These are phyloP conservation scores for Zoysia japonica DNA, from an alignment of 176 grass and related monocot genomes.

Conservation along the genomic window DNA sequence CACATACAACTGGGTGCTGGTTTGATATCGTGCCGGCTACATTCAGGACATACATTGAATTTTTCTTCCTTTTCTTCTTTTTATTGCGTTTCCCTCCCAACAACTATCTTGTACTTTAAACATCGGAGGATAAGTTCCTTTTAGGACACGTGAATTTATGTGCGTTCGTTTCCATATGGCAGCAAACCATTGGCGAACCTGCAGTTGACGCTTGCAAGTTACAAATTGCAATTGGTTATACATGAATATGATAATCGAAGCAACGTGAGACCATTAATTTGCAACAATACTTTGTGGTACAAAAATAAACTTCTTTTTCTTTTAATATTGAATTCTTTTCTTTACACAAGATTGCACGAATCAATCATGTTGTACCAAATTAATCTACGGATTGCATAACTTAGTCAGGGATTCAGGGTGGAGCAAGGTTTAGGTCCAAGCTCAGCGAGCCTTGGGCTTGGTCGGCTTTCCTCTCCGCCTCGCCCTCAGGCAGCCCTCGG, in stretches of 20 bases:
- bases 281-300: not conserved
- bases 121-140: not conserved
- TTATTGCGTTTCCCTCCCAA: not conserved
- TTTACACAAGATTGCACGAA: not conserved
- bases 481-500: not conserved
- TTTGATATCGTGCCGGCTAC: constrained; percentile 12
- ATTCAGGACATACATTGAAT: not conserved
- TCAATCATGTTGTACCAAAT: not conserved
- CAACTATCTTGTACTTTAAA: not conserved
- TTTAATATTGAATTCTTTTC: not conserved
- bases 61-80: not conserved
- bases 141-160: not conserved
- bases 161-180: not conserved
- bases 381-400: not conserved
- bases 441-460: constrained; percentile 7
- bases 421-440: constrained; percentile 44
- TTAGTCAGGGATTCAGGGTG: not conserved
- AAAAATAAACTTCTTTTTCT: not conserved
- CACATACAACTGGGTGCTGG: constrained; percentile 17
- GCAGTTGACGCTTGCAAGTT: not conserved
- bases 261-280: too few relatives aligned
- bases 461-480: not conserved
- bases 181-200: not conserved
- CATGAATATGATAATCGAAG: not conserved
- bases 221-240: not conserved